Evolutionary conservation across 768 basidiomycete species (phyloP).

Genomic region (Rhodotorula kratochvilovae): DNA sequence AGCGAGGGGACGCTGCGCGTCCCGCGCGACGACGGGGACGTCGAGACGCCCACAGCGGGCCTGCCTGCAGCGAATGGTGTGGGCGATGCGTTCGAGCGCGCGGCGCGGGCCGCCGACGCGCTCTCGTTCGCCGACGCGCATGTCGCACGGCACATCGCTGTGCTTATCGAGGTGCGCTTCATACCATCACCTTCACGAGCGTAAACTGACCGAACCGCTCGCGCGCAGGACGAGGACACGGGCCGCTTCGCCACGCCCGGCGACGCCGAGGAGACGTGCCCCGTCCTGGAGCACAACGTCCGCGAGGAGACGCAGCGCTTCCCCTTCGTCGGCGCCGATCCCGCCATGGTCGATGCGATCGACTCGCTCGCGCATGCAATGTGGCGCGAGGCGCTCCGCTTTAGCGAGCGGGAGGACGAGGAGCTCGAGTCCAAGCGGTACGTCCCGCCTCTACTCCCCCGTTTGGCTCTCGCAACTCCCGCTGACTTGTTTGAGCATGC

Average conservation of each 20-base stretch:
- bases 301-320: conserved; percentile 37
- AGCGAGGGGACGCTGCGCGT: background rate
- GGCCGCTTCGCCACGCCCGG: conserved; percentile 48
- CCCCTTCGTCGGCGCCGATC: conserved; percentile 54
- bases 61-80: background rate
- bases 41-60: background rate
- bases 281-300: background rate
- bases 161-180: conserved; percentile 3
- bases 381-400: conserved; percentile 31
- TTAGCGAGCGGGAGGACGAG: conserved; percentile 38
- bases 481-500: background rate
- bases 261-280: background rate
- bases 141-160: conserved; percentile 11
- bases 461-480: conserved; percentile 1
- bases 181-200: background rate
- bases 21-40: background rate
- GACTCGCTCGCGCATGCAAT: background rate
- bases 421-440: conserved; percentile 21
- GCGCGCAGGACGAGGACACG: conserved; percentile 57
- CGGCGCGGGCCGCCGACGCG: background rate
- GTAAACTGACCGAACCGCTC: background rate
- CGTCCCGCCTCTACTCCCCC: background rate
- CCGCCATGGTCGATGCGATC: conserved; percentile 49
- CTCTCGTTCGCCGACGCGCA: conserved; percentile 21
- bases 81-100: conserved; percentile 15